phyloP scores from a whole-genome alignment of 495 filamentous ascomycete genomes.

The Pyronema omphalodes region DNA sequence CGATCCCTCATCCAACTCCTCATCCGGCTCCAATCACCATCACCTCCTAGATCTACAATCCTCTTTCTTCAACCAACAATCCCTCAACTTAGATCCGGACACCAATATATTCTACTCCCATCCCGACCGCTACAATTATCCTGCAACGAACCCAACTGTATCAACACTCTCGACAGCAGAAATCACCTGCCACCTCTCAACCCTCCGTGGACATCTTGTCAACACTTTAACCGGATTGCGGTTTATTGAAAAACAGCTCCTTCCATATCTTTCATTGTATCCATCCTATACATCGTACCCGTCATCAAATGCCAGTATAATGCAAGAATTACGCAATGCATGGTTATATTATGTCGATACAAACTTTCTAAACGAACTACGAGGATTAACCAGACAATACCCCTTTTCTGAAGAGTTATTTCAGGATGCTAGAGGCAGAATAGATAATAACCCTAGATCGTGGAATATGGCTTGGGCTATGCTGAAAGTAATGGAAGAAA shows the following conservation, averaged over 20 bases:
- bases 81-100: background rate
- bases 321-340: constrained; percentile 43
- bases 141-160: background rate
- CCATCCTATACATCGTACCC: too few species aligned
- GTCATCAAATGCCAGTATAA: background rate
- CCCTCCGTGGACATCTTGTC: constrained; percentile 19
- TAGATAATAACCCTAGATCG: constrained; percentile 46
- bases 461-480: constrained; percentile 69
- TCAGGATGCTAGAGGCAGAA: constrained; percentile 50
- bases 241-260: constrained; percentile 49
- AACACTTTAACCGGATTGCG: constrained; percentile 60
- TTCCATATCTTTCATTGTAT: constrained; percentile 31
- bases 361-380: constrained; percentile 52
- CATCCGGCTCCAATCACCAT: too few species aligned
- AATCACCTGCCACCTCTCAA: constrained; percentile 27
- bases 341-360: constrained; percentile 59
- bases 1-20: too few species aligned
- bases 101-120: background rate
- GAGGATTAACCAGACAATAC: constrained; percentile 49
- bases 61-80: background rate
- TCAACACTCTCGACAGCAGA: constrained; percentile 19
- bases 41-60: too few species aligned
- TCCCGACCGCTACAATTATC: background rate
- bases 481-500: constrained; percentile 44
- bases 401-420: constrained; percentile 53